phyloP scores from a whole-genome alignment of 129 eudicot species.

The Flaveria brownii region DNA sequence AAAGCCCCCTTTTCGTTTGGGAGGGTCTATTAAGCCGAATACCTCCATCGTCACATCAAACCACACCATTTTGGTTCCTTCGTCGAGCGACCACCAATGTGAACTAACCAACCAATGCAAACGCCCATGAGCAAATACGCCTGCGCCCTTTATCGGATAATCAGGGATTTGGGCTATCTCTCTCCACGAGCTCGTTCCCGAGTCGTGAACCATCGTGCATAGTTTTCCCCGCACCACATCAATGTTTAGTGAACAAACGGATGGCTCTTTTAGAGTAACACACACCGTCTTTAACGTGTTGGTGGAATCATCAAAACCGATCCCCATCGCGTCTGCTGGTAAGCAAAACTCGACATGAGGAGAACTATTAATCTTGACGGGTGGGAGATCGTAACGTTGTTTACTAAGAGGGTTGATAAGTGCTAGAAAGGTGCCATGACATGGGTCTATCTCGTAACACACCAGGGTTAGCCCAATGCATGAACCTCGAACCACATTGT shows the following conservation, averaged over 20 bases:
- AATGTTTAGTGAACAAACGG: background rate
- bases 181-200: constrained; percentile 3
- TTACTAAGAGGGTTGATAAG: constrained; percentile 14
- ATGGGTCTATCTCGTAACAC: background rate
- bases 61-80: too few relatives aligned
- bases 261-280: background rate
- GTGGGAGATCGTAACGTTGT: constrained; percentile 8
- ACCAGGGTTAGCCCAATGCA: background rate
- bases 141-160: background rate
- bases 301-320: constrained; percentile 15
- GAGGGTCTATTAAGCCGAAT: too few relatives aligned
- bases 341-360: too few relatives aligned
- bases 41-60: too few relatives aligned
- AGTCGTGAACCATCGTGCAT: constrained; percentile 1
- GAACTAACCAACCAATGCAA: constrained; percentile 11
- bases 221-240: background rate
- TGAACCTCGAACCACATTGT: background rate
- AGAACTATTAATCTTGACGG: too few relatives aligned
- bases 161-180: constrained; percentile 3
- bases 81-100: background rate
- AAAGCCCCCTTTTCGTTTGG: too few relatives aligned
- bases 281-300: constrained; percentile 7
- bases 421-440: background rate
- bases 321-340: background rate
- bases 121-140: constrained; percentile 12